Base-by-base conservation (phyloP, 1,284 basidiomycete species). In the Neolentinus lepideus region DNA sequence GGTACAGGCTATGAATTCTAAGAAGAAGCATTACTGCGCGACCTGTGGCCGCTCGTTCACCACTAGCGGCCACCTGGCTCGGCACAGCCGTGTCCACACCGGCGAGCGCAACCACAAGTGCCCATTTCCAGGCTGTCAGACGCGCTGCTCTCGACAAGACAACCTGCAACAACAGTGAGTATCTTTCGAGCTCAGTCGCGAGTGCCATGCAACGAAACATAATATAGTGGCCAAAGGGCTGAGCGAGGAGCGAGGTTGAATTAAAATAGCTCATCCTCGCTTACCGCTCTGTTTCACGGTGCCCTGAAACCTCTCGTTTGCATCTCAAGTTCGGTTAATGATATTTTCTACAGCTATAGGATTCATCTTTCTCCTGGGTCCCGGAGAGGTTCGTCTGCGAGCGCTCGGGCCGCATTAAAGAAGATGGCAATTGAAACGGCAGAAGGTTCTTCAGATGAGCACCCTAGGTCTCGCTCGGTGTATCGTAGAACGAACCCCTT, bases 91-190 rank as follows among this genome's bases (percentile, higher is more conserved):
- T 54, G 83, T 92, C 11, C 90, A 93, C 71, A 92, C 90, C 8
- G 89, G 90, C 54, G 87, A 90, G 64, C 74, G 85, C 56, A 89
- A 89, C 69, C 86, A 90, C 72, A 87, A 83, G 56, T 91, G 88
- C 62, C 88, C 88, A 27, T 90, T 90, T 69, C 88, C 88, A 22
- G 88, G 88, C 33, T 91, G 89, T 66, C 85, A 90, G 60, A 90
- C 88, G 2, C 76, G 87, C 14, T 91, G 88, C 63, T 89, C 87
- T 3, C 75, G 88, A 50, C 88, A 90, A 67, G 88, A 91, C 63
- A 91, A 91, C 61, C 75, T 91, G 11, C 88, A 90, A 59, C 89
- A 91, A 63, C 89, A 91, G 89, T 91, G 57, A 74, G 88, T 83
- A 25, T 21, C 54, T 43, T 43, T 6, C 38, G n/a, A 31, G 12